These are phyloP conservation scores for Chytridiales sp. DNA, from an alignment of 371 early-diverging fungal genomes.

Conservation along the genomic window DNA sequence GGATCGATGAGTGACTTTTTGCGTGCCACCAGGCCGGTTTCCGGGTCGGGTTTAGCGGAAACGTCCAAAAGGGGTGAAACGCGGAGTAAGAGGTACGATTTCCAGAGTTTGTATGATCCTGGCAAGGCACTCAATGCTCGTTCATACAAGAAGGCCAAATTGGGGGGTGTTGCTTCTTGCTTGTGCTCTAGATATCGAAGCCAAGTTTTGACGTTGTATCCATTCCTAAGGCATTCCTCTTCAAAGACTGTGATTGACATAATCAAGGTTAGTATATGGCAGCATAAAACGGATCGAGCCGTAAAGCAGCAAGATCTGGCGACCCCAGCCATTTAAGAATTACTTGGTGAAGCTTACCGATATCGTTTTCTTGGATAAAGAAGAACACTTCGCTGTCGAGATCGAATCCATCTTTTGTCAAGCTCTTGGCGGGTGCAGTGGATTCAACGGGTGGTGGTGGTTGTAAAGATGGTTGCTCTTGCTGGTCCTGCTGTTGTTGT, in stretches of 20 bases:
- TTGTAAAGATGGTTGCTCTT: no score
- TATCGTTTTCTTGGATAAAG: no score
- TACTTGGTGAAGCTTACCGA: no score
- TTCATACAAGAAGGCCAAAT: constrained; percentile 68
- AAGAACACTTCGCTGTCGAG: no score
- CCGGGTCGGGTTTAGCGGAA: constrained; percentile 25
- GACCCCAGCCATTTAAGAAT: no score
- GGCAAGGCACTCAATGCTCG: constrained; percentile 86
- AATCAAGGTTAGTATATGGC: no score
- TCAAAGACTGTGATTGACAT: constrained; percentile 70
- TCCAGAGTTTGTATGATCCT: constrained; percentile 96
- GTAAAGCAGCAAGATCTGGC: no score
- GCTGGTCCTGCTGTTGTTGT: no score
- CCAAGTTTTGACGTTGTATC: constrained; percentile 82
- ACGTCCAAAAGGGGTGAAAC: constrained; percentile 51
- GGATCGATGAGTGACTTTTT: constrained; percentile 30
- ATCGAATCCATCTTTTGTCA: no score
- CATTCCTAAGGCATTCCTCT: constrained; percentile 85
- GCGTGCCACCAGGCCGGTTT: constrained; percentile 29
- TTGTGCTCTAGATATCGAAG: constrained; percentile 89
- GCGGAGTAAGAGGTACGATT: constrained; percentile 78
- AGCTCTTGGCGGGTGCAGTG: no score
- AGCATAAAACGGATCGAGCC: no score
- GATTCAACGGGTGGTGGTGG: no score
- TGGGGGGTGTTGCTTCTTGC: constrained; percentile 39